Evolutionary conservation across 306 rosid genomes (phyloP), one percentile per base, ranked within the genome.

Genomic region (Glycyrrhiza uralensis): DNA sequence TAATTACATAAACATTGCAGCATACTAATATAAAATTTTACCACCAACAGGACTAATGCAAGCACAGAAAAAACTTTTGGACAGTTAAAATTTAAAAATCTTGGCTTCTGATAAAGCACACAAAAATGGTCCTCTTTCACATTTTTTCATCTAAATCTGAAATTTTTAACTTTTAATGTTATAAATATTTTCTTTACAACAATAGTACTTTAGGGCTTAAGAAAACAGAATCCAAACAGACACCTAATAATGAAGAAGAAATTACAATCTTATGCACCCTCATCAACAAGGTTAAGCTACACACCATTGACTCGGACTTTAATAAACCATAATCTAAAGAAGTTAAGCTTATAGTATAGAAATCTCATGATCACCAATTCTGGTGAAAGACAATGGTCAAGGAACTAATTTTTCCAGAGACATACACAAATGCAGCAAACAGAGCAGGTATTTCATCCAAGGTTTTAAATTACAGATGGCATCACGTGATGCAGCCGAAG

Each of bases 301-400:
- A 58, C 5, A 66, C 18, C 57, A 72, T 23, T 39, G 74, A 66
- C 51, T 28, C 6, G 10, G 12, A 35, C 15, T 68, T 68, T 32
- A 29, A 69, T 12, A 73, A 29, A 67, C 45, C 69, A 45, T 4
- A 5, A 79, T 49, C 54, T 56, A 6, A 33, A 55, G 69, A 65
- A 30, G 38, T 23, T 17, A 11, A 47, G 45, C 29, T 50, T n/a
- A 66, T 7, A 22, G 67, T 12, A 22, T 22, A 17, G 14, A 56
- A 66, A 44, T 8, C 33, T 47, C 18, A 41, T 44, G 52, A 44
- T 15, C 39, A 52, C 10, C 39, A 24, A 60, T 45, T 35, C 46
- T 13, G 26, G 59, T 50, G 13, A 58, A 50, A 22, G 57, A 26
- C 67, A 42, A 36, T 13, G 19, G 33, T 26, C 15, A 49, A 13